Base-by-base conservation (phyloP, 2,329 filamentous ascomycete genomes). In the Didymella segeticola region DNA sequence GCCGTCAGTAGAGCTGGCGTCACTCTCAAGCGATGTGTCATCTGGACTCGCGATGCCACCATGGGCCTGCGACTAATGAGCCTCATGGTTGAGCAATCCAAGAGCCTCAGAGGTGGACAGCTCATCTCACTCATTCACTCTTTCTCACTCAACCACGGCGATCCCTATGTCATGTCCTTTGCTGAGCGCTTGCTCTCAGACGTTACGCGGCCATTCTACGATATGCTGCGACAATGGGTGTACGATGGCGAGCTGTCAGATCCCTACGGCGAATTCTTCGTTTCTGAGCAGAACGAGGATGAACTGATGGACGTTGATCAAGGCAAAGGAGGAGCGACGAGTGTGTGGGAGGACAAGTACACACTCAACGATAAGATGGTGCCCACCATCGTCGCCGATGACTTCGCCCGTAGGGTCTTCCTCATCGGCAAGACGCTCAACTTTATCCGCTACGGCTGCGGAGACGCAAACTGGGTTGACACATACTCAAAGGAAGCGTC, bases 261-360 rank as follows among this genome's bases (percentile, higher is more conserved):
- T 74, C 95, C 96, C 0, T 97, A 93, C 68, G 83, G 87, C 50
- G 95, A 99, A 69, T 99, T 99, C 76, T 98, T 99, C 67, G 93
- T 99, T 17, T 87, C 87, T 17, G 91, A 97, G 72, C 91, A 93
- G 63, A 84, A 87, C 46, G 82, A 85, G 38, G 76, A 80, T 36
- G 69, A 72, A 25, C 72, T 74, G 37, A 69, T 71, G 30, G 76
- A 79, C 38, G 63, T 67, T 10, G 79, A 79, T 42, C 70, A 73
- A 46, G 69, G 72, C 27, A 75, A 76, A 47, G 76, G 78, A 25
- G 88, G 86, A 20, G 89, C 90, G 14, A 93, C 89, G 30, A 97
- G 93, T 62, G 93, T 98, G 2, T 99, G 95, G 95, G 93, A 98
- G 74, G 92, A 96, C 75, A 98, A 98, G 73, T 99, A 96, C 77